Evolutionary conservation across 148 eudicot genomes (phyloP).

Genomic region (Rhododendron ovatum): DNA sequence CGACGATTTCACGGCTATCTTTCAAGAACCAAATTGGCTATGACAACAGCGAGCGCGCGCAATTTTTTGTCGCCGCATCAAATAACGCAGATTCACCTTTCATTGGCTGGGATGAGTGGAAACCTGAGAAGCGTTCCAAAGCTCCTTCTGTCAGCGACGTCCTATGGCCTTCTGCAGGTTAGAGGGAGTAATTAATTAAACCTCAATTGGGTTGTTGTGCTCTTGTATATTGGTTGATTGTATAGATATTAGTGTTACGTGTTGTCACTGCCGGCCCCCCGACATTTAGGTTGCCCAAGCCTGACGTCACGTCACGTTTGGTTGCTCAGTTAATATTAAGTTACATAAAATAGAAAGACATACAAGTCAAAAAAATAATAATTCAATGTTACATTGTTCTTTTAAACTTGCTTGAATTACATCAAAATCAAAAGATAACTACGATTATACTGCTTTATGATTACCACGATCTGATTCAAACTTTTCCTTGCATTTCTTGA

Average conservation of each 20-base stretch:
- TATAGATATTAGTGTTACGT: not conserved
- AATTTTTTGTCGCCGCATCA: constrained; percentile 11
- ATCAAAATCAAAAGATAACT: too few species aligned
- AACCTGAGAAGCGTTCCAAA: constrained; percentile 62
- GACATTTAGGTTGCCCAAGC: too few species aligned
- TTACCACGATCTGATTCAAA: too few species aligned
- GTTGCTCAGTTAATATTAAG: too few species aligned
- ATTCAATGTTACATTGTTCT: too few species aligned
- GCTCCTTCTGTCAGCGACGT: constrained; percentile 68
- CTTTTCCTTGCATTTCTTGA: too few species aligned
- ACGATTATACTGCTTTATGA: too few species aligned
- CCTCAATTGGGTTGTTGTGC: not conserved
- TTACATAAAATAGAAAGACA: too few species aligned
- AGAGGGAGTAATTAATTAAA: not conserved
- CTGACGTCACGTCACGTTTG: too few species aligned
- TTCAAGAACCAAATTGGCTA: not conserved
- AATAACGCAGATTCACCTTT: constrained; percentile 26
- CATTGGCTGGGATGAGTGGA: constrained; percentile 53
- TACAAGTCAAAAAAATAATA: too few species aligned
- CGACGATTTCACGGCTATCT: constrained; percentile 2
- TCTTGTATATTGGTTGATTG: not conserved
- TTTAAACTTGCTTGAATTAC: too few species aligned
- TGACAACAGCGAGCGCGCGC: not conserved
- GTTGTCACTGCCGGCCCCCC: too few species aligned
- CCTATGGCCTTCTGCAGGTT: constrained; percentile 90